These are phyloP conservation scores for Salix koriyanagi DNA, from an alignment of 345 rosid genomes.

Conservation along the genomic window DNA sequence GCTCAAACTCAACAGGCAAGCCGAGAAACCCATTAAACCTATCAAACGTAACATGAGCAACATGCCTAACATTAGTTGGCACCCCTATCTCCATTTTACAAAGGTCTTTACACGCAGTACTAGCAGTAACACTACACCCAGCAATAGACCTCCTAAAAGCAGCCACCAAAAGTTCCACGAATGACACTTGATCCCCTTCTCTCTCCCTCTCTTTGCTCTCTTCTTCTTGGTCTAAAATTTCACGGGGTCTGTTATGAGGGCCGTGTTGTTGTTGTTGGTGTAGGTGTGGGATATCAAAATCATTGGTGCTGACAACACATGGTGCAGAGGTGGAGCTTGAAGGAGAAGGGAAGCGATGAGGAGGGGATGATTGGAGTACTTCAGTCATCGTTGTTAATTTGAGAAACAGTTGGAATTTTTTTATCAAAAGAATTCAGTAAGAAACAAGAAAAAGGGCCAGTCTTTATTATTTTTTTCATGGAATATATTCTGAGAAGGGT, in stretches of 20 bases:
- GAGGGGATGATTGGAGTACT: slow-evolving; percentile 62
- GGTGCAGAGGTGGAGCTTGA: slow-evolving; percentile 74
- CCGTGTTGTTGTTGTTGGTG: slow-evolving; percentile 15
- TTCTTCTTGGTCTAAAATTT: slow-evolving; percentile 22
- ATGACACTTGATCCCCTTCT: slow-evolving; percentile 64
- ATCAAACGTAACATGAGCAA: slow-evolving; percentile 98
- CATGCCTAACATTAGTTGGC: slow-evolving; percentile 92
- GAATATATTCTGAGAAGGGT: slow-evolving; percentile 15
- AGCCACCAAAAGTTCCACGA: slow-evolving; percentile 58
- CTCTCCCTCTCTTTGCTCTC: slow-evolving; percentile 23
- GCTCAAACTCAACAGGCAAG: slow-evolving; percentile 95
- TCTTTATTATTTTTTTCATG: not conserved
- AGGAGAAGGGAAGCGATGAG: slow-evolving; percentile 76
- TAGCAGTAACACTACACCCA: slow-evolving; percentile 61
- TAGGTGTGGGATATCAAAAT: slow-evolving; percentile 31
- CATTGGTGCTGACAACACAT: slow-evolving; percentile 30
- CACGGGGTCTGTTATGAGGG: slow-evolving; percentile 37
- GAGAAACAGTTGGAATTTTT: slow-evolving; percentile 6
- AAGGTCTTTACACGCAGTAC: slow-evolving; percentile 41
- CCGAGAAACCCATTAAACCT: slow-evolving; percentile 97
- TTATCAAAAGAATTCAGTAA: not conserved
- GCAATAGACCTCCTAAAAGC: slow-evolving; percentile 72
- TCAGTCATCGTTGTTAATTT: slow-evolving; percentile 56
- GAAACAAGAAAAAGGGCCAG: slow-evolving; percentile 38
- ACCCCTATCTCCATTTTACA: slow-evolving; percentile 90